Conservation (phyloP, 2,329 filamentous ascomycete species). For the Rutstroemia sp. region DNA sequence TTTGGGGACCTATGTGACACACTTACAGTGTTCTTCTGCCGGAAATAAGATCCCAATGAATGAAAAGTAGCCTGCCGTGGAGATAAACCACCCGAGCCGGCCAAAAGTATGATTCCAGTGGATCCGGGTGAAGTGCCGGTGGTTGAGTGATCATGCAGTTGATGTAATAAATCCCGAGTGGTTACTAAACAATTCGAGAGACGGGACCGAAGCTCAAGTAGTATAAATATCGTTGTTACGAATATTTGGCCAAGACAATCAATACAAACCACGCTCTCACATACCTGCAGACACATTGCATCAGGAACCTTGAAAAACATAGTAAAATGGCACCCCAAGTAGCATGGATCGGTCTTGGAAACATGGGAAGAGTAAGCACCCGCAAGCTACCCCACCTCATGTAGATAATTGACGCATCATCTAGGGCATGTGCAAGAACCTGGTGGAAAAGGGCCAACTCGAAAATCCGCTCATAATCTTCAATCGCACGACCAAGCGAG, state of each 20-base stretch:
- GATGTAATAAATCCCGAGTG: not conserved
- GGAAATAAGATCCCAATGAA: no score
- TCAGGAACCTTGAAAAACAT: not conserved
- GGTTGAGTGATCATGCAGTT: not conserved
- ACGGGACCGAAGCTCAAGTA: not conserved
- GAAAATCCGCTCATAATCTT: slow-evolving; percentile 67
- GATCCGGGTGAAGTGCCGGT: not conserved
- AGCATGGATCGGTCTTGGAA: slow-evolving; percentile 77
- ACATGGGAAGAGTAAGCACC: slow-evolving; percentile 68
- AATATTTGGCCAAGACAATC: not conserved
- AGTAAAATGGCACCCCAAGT: slow-evolving; percentile 50
- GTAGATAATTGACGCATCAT: not conserved
- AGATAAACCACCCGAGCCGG: not conserved
- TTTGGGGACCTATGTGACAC: no score
- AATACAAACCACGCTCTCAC: not conserved
- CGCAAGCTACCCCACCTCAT: not conserved
- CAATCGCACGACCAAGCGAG: slow-evolving; percentile 67
- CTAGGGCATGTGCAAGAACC: slow-evolving; percentile 71
- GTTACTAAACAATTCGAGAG: not conserved
- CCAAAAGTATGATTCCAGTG: not conserved
- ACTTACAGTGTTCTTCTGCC: no score
- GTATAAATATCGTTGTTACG: no score
- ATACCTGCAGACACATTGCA: not conserved
- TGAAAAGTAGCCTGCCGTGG: not conserved
- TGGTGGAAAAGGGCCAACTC: slow-evolving; percentile 69